phyloP scores from a whole-genome alignment of 352 stramenopile species.

The Phytophthora cryptogea region DNA sequence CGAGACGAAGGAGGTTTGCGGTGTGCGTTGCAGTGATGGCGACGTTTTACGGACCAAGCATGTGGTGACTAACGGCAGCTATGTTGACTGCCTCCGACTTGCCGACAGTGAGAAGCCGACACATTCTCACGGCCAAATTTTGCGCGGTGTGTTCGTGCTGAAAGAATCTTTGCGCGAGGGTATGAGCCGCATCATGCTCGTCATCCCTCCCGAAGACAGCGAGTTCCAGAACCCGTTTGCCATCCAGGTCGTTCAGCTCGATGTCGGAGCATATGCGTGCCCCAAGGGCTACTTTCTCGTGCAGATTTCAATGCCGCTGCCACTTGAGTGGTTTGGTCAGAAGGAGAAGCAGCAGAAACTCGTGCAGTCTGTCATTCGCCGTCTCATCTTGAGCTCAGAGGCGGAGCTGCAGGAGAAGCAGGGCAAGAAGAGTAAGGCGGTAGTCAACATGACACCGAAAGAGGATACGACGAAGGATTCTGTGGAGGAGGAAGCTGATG shows the following conservation, averaged over 20 bases:
- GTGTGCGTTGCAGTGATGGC: conserved; percentile 49
- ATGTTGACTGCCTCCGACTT: conserved; percentile 36
- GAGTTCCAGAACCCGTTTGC: conserved; percentile 61
- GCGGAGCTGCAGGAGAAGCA: conserved; percentile 19
- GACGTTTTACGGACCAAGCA: conserved; percentile 50
- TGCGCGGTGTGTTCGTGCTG: conserved; percentile 68
- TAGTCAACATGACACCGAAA: neutral
- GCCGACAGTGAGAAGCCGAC: neutral
- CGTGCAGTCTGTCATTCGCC: conserved; percentile 43
- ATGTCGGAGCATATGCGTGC: conserved; percentile 66
- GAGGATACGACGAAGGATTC: neutral
- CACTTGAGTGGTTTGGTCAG: conserved; percentile 46
- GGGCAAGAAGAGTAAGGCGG: conserved; percentile 4
- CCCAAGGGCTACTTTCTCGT: conserved; percentile 61
- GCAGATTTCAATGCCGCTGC: conserved; percentile 65
- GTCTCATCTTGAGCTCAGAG: conserved; percentile 30
- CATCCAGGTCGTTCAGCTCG: conserved; percentile 76
- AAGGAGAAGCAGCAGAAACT: conserved; percentile 37
- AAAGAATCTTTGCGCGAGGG: conserved; percentile 39
- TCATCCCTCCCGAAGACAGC: conserved; percentile 65
- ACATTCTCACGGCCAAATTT: conserved; percentile 39
- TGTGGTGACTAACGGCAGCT: conserved; percentile 66
- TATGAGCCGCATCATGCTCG: conserved; percentile 63
- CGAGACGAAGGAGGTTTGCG: conserved; percentile 34
- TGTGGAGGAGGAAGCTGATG: neutral